Evolutionary conservation across 2,329 filamentous ascomycete genomes (phyloP).

Genomic region (Apiospora rasikravindrae): DNA sequence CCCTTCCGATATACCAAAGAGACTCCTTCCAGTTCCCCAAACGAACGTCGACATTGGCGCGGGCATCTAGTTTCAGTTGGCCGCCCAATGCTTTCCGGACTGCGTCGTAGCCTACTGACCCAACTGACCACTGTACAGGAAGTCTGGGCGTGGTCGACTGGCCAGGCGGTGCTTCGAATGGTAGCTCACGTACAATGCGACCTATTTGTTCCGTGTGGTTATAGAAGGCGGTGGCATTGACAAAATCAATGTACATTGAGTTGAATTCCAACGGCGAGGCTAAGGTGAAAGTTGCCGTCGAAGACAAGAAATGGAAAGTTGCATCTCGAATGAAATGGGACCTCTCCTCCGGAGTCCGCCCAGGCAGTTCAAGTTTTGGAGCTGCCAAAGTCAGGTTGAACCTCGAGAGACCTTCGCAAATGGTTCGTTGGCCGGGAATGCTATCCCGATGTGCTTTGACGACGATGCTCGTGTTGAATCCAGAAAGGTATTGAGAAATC

Average conservation of each 20-base stretch:
- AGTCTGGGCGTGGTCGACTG: slow-evolving; percentile 73
- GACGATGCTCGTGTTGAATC: slow-evolving; percentile 81
- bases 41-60: slow-evolving; percentile 75
- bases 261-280: slow-evolving; percentile 77
- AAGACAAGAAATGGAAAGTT: slow-evolving; percentile 85
- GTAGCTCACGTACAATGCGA: slow-evolving; percentile 73
- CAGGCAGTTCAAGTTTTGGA: slow-evolving; percentile 68
- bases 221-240: slow-evolving; percentile 87
- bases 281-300: slow-evolving; percentile 83
- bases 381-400: slow-evolving; percentile 75
- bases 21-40: slow-evolving; percentile 77
- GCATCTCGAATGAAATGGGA: slow-evolving; percentile 82
- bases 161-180: slow-evolving; percentile 80
- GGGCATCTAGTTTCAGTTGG: slow-evolving; percentile 76
- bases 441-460: slow-evolving; percentile 73
- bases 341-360: slow-evolving; percentile 50
- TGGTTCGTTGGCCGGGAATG: slow-evolving; percentile 73
- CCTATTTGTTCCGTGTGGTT: slow-evolving; percentile 81
- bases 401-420: slow-evolving; percentile 75
- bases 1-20: slow-evolving; percentile 72
- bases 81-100: slow-evolving; percentile 82
- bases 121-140: slow-evolving; percentile 81
- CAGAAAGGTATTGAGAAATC: slow-evolving; percentile 86
- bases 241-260: slow-evolving; percentile 75
- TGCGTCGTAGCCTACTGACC: slow-evolving; percentile 81